phyloP scores from a whole-genome alignment of 2,329 filamentous ascomycete genomes.

The Venturia carpophila region DNA sequence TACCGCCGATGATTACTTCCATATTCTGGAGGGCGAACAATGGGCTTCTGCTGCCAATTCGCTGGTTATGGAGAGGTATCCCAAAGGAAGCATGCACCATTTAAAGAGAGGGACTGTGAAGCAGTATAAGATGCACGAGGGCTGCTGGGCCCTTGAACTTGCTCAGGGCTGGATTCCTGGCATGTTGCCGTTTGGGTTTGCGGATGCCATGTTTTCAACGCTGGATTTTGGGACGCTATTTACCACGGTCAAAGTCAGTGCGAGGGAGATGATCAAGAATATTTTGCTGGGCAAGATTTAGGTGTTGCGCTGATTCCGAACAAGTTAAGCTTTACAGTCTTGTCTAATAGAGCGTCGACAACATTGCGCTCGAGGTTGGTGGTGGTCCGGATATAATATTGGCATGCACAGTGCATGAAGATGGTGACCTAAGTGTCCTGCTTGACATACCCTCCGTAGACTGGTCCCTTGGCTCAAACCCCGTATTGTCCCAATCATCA shows the following conservation, averaged over 20 bases:
- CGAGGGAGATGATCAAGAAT: conserved; percentile 66
- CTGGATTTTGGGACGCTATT: conserved; percentile 79
- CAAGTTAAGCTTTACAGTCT: neutral
- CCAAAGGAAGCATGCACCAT: conserved; percentile 62
- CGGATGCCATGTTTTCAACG: conserved; percentile 71
- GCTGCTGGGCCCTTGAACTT: conserved; percentile 76
- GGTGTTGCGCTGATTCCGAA: neutral
- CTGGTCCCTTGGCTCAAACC: neutral
- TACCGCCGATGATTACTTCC: conserved; percentile 90
- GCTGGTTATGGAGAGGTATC: conserved; percentile 60
- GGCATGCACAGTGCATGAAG: neutral
- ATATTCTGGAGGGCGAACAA: conserved; percentile 75
- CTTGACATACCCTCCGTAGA: neutral
- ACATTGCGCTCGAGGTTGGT: neutral
- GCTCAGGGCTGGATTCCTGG: conserved; percentile 76
- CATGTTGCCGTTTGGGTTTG: conserved; percentile 85
- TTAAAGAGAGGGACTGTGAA: conserved; percentile 62
- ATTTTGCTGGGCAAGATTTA: conserved; percentile 64
- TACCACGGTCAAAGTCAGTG: conserved; percentile 68
- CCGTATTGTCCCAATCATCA: neutral
- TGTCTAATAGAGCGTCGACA: neutral
- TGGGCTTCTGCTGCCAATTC: conserved; percentile 57
- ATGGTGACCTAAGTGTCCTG: neutral
- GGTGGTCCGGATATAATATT: neutral
- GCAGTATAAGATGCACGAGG: conserved; percentile 74